Evolutionary conservation across 2,329 filamentous ascomycete species (phyloP).

Genomic region (Penicillium corylophilum): DNA sequence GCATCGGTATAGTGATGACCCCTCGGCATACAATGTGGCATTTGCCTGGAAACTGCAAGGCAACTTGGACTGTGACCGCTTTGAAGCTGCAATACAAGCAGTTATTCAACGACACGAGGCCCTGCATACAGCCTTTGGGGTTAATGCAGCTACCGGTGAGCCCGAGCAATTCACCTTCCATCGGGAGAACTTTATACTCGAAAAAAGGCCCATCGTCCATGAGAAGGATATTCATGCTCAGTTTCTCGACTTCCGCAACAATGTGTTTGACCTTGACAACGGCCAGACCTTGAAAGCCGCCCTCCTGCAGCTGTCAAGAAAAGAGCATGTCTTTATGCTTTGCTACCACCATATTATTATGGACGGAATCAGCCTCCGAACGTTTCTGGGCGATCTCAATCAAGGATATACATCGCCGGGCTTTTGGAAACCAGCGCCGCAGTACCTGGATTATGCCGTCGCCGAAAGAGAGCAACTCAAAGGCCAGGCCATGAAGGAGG

Average conservation of each 20-base stretch:
- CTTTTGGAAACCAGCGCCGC: neutral
- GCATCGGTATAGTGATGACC: conserved; percentile 12
- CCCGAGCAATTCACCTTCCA: conserved; percentile 2
- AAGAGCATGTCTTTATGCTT: neutral
- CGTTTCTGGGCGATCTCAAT: conserved; percentile 5
- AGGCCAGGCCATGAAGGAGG: neutral
- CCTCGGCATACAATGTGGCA: conserved; percentile 15
- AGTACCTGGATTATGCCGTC: neutral
- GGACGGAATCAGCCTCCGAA: conserved; percentile 10
- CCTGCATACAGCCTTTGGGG: conserved; percentile 28
- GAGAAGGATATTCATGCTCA: neutral
- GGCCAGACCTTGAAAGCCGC: neutral
- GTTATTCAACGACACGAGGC: conserved; percentile 25
- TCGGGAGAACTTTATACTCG: too few relatives aligned
- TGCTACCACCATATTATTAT: conserved; percentile 18
- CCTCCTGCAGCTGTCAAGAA: neutral
- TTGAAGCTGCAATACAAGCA: conserved; percentile 19
- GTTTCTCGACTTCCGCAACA: neutral
- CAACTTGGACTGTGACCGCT: conserved; percentile 7
- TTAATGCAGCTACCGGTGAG: conserved; percentile 15
- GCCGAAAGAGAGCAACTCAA: neutral
- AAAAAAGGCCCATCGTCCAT: neutral
- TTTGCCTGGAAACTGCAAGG: conserved; percentile 15
- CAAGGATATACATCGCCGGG: neutral
- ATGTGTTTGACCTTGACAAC: neutral